Evolutionary conservation across 495 filamentous ascomycete species (phyloP), one percentile per base, ranked within the genome.

Genomic region (Tuber brumale): DNA sequence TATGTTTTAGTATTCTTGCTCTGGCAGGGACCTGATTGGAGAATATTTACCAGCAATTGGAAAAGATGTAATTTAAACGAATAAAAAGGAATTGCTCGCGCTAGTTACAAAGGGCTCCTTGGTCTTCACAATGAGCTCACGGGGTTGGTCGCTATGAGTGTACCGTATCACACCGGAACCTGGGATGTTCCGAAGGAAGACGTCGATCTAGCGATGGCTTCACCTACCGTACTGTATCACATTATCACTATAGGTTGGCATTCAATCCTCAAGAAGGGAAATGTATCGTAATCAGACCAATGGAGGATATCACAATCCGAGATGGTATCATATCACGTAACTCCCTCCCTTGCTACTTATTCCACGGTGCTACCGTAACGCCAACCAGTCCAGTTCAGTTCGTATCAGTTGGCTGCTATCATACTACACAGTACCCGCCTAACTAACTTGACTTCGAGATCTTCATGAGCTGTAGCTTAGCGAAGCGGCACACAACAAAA

Each of bases 31-130:
- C 57, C 57, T 66, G 27, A 19, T 35, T 35, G 57, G 57, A 35
- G 57, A 66, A 66, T 66, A 66, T 66, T 35, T 27, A 35, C 57
- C 57, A 66, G 57, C 14, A 66, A 66, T 66, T 66, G 27, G 57
- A 27, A 66, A 66, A 66, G 57, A 66, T 66, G 7, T 66, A 66
- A 66, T 66, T 35, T 66, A 31, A 66, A 66, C 57, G 31, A 66
- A 66, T 66, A 66, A 66, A 61, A 66, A 66, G 27, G 57, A 66
- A 35, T 35, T 14, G 27, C 31, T 66, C 27, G 57, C 27, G 57
- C 57, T 35, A 66, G 57, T 35, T 18, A 66, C 57, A 66, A 66
- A 66, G 27, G n/a, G 18, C 57, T 27, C 51, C 57, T 66, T 35
- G 14, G 57, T 35, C 27, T 66, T 66, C 27, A 27, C 16, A 66